These are phyloP conservation scores for Medicago ruthenica DNA, from an alignment of 306 rosid genomes.

Conservation along the genomic window DNA sequence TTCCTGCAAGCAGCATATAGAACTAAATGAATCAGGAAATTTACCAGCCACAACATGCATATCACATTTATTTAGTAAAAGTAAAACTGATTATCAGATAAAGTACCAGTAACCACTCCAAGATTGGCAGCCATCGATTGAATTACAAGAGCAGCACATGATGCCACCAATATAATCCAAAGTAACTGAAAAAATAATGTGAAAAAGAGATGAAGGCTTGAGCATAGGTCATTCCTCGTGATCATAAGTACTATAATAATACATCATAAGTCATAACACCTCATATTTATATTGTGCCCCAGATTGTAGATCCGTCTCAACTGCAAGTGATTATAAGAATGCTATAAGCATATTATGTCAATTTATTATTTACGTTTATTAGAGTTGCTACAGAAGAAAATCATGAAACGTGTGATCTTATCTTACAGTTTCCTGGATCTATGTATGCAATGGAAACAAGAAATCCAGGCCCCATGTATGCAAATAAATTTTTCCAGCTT, in stretches of 20 bases:
- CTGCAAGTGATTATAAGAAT: slow-evolving; percentile 55
- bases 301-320: slow-evolving; percentile 93
- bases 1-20: slow-evolving; percentile 66
- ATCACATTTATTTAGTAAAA: not conserved
- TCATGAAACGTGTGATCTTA: slow-evolving; percentile 47
- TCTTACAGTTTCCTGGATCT: slow-evolving; percentile 99
- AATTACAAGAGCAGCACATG: slow-evolving; percentile 90
- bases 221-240: not conserved
- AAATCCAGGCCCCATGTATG: slow-evolving; percentile 98
- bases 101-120: slow-evolving; percentile 95
- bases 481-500: slow-evolving; percentile 95
- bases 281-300: slow-evolving; percentile 91
- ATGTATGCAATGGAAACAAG: slow-evolving; percentile 99
- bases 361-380: slow-evolving; percentile 4
- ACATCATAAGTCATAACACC: slow-evolving; percentile 50
- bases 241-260: slow-evolving; percentile 7
- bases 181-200: slow-evolving; percentile 63
- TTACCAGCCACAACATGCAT: not conserved
- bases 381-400: slow-evolving; percentile 35
- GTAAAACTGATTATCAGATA: slow-evolving; percentile 1
- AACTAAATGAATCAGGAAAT: slow-evolving; percentile 7
- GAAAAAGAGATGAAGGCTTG: slow-evolving; percentile 24
- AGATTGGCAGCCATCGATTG: slow-evolving; percentile 97
- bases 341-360: slow-evolving; percentile 31
- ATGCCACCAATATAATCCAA: slow-evolving; percentile 96